phyloP scores from a whole-genome alignment of 257 asterid genomes.

The Voacanga thouarsii region DNA sequence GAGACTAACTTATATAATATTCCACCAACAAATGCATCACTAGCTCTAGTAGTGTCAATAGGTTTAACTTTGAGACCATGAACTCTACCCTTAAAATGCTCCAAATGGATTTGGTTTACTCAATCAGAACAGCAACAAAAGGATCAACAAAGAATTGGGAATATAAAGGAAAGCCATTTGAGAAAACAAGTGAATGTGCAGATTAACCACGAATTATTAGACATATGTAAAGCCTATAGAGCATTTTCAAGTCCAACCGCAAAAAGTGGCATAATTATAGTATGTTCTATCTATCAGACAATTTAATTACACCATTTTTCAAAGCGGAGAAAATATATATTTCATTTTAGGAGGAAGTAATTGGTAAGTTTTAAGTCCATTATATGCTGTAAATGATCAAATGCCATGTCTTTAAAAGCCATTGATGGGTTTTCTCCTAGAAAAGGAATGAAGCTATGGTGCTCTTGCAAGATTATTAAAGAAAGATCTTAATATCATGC shows the following conservation, averaged over 20 bases:
- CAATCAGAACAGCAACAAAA: not conserved
- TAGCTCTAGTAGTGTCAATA: too few relatives aligned
- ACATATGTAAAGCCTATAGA: not conserved
- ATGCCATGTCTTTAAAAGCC: not conserved
- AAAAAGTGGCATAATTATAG: not conserved
- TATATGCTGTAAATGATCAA: not conserved
- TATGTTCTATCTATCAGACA: not conserved
- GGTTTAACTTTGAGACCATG: conserved; percentile 56
- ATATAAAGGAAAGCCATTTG: conserved; percentile 1
- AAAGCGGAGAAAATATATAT: not conserved
- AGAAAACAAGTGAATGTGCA: not conserved
- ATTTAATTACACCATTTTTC: not conserved
- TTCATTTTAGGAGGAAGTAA: not conserved
- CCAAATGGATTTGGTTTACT: conserved; percentile 19
- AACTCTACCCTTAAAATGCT: conserved; percentile 86
- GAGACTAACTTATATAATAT: too few relatives aligned
- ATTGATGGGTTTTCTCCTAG: too few relatives aligned
- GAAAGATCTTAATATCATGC: conserved; percentile 1
- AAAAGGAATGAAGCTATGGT: not conserved
- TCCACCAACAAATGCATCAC: too few relatives aligned
- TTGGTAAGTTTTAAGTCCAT: not conserved
- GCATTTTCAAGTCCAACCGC: not conserved
- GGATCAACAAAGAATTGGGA: not conserved
- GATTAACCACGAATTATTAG: not conserved
- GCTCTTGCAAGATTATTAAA: not conserved